These are phyloP conservation scores for Rhytidiadelphus loreus DNA, from an alignment of 225 moss, liverwort and hornwort species.

Conservation along the genomic window DNA sequence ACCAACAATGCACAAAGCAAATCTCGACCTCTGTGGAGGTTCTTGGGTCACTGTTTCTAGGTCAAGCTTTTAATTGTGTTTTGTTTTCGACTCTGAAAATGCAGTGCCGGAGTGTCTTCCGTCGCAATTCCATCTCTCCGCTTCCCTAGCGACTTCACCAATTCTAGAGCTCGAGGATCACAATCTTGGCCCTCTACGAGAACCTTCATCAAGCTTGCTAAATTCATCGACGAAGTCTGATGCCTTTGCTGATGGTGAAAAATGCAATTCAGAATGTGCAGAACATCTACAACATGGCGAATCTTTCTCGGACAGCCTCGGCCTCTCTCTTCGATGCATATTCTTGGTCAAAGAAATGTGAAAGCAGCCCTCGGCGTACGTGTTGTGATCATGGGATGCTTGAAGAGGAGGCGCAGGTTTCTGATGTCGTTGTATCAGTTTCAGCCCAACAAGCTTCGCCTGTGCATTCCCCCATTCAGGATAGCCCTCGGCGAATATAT, in stretches of 20 bases:
- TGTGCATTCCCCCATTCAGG: background rate
- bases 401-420: background rate
- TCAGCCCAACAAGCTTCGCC: background rate
- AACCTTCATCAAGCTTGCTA: background rate
- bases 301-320: conserved; percentile 3
- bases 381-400: background rate
- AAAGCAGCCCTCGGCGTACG: background rate
- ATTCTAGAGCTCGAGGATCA: background rate
- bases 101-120: conserved; percentile 26
- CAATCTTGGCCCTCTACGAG: background rate
- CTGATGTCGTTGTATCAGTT: background rate
- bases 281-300: background rate
- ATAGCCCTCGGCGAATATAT: conserved; percentile 10
- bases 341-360: background rate
- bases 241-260: background rate
- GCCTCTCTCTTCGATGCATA: background rate
- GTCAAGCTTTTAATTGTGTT: background rate
- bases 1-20: background rate
- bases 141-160: conserved; percentile 1
- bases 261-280: background rate
- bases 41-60: background rate
- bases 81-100: background rate
- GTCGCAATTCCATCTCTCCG: background rate
- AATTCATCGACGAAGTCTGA: background rate
- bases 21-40: background rate